Percentiles rank a stretch among this genome's conserved stretches.
phyloP scores from a whole-genome alignment of 345 rosid species.

The Stellera chamaejasme region DNA sequence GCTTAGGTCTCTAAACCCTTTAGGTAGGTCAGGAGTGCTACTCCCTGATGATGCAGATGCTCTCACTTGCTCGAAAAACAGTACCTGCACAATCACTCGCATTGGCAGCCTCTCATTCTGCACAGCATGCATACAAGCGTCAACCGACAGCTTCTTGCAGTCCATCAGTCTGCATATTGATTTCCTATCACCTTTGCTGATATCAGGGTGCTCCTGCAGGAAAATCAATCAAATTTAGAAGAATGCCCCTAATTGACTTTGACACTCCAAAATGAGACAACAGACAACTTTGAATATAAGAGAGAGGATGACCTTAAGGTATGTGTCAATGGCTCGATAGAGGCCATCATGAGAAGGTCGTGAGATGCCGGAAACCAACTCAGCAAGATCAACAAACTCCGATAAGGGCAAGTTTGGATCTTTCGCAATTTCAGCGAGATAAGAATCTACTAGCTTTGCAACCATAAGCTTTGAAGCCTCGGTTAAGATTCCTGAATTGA shows the following conservation, averaged over 20 bases:
- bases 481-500: slow-evolving; percentile 50
- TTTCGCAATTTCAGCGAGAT: slow-evolving; percentile 71
- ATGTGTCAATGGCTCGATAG: slow-evolving; percentile 79
- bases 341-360: slow-evolving; percentile 80
- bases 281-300: background rate
- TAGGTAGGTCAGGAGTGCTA: slow-evolving; percentile 76
- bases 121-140: slow-evolving; percentile 81
- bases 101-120: slow-evolving; percentile 79
- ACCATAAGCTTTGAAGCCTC: slow-evolving; percentile 86
- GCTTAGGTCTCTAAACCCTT: slow-evolving; percentile 42
- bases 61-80: slow-evolving; percentile 78
- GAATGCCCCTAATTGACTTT: no score
- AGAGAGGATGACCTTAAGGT: slow-evolving; percentile 49
- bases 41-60: slow-evolving; percentile 67
- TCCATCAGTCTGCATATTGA: slow-evolving; percentile 83
- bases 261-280: no score
- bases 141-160: slow-evolving; percentile 75
- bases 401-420: slow-evolving; percentile 49
- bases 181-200: slow-evolving; percentile 77
- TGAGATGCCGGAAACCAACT: slow-evolving; percentile 47
- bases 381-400: slow-evolving; percentile 61
- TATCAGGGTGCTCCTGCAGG: slow-evolving; percentile 62
- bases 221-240: background rate
- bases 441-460: slow-evolving; percentile 63
- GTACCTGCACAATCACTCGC: slow-evolving; percentile 74